phyloP scores from a whole-genome alignment of 495 filamentous ascomycete species.

The Penicillium soppii region DNA sequence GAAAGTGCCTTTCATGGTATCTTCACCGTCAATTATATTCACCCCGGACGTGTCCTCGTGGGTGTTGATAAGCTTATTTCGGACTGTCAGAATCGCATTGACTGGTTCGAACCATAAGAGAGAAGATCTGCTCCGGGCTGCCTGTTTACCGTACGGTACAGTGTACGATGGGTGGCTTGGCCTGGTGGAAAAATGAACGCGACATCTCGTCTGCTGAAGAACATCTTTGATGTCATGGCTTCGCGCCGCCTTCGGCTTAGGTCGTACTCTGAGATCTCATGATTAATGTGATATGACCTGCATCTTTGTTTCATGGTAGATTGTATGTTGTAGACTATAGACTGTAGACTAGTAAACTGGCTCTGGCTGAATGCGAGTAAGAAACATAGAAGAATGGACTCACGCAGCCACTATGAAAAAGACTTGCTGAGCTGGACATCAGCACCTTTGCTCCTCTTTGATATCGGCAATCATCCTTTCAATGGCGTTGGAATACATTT shows the following conservation, averaged over 20 bases:
- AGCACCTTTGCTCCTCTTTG: no score
- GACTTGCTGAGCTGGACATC: no score
- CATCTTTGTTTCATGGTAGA: neutral
- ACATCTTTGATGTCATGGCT: conserved; percentile 13
- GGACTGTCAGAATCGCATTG: neutral
- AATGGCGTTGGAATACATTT: no score
- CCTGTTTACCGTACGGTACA: no score
- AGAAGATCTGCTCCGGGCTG: conserved; percentile 12
- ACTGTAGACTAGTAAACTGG: no score
- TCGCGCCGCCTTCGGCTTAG: conserved; percentile 9
- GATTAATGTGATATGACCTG: conserved; percentile 23
- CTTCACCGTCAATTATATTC: conserved; percentile 18
- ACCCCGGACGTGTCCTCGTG: conserved; percentile 13
- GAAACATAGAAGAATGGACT: no score
- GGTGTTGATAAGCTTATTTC: conserved; percentile 27
- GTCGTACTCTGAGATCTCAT: conserved; percentile 19
- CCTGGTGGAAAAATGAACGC: conserved; percentile 6
- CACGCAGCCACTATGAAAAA: no score
- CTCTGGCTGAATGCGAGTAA: no score
- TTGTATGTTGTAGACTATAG: neutral
- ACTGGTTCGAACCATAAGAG: conserved; percentile 17
- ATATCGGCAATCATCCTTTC: no score
- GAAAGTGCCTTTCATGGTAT: conserved; percentile 11
- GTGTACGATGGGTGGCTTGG: neutral
- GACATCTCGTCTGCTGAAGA: conserved; percentile 14